phyloP scores from a whole-genome alignment of 2,329 filamentous ascomycete species.

The Dothideomycetes sp. region DNA sequence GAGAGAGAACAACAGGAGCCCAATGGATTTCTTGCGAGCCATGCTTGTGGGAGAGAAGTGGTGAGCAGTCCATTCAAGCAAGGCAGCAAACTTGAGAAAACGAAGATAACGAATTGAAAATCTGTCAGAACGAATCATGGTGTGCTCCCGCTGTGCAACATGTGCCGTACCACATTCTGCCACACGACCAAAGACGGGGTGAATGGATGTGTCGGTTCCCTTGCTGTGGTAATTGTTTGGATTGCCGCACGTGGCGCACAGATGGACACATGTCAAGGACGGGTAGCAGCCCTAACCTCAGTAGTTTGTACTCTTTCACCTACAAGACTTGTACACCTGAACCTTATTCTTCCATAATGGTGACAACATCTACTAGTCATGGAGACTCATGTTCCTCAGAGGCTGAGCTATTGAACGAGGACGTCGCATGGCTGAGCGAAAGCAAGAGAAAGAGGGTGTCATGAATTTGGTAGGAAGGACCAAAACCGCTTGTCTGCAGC shows the following conservation, averaged over 20 bases:
- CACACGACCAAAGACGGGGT: slow-evolving; percentile 5
- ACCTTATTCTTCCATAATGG: too few species aligned
- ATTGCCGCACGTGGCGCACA: slow-evolving; percentile 9
- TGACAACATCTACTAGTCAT: too few species aligned
- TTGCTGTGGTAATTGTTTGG: not conserved
- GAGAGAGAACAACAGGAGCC: slow-evolving; percentile 7
- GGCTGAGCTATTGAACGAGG: too few species aligned
- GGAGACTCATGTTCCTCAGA: too few species aligned
- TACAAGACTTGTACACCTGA: too few species aligned
- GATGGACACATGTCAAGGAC: too few species aligned
- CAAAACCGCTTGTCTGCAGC: too few species aligned
- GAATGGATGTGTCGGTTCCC: slow-evolving; percentile 2
- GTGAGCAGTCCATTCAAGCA: slow-evolving; percentile 1
- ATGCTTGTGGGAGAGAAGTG: slow-evolving; percentile 3
- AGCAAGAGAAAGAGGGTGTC: too few species aligned
- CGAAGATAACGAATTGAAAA: slow-evolving; percentile 10
- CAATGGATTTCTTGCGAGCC: not conserved
- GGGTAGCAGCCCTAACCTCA: too few species aligned
- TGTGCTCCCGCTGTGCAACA: not conserved
- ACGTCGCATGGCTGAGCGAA: too few species aligned
- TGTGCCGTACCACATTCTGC: not conserved
- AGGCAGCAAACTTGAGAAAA: not conserved
- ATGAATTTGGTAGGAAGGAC: too few species aligned
- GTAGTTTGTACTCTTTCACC: too few species aligned
- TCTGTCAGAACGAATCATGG: slow-evolving; percentile 7